Percentiles rank a stretch among this genome's conserved stretches.
These are phyloP conservation scores for Aspergillus oerlinghausenensis DNA, from an alignment of 2,329 filamentous ascomycete genomes.

Conservation along the genomic window DNA sequence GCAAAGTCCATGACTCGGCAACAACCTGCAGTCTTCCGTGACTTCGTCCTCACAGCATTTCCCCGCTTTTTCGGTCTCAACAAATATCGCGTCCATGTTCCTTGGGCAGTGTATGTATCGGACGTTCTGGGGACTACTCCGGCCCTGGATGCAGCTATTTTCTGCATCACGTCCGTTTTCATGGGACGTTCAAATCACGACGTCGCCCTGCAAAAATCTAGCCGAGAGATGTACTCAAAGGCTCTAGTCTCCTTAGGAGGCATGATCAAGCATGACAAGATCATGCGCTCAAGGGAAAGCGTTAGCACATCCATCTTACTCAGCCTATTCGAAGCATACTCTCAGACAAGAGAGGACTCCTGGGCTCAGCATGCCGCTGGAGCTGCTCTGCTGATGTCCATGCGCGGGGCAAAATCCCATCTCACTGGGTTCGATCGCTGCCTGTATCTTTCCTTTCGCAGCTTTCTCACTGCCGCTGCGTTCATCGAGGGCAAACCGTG, in stretches of 20 bases:
- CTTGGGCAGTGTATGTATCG: conserved; percentile 19
- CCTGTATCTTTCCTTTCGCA: conserved; percentile 32
- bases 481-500: conserved; percentile 27
- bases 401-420: conserved; percentile 28
- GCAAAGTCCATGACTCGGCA: conserved; percentile 18
- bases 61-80: conserved; percentile 22
- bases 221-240: conserved; percentile 27
- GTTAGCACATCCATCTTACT: conserved; percentile 31
- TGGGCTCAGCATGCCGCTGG: conserved; percentile 33
- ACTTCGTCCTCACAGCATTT: conserved; percentile 22
- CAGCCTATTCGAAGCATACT: conserved; percentile 33
- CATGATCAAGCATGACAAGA: conserved; percentile 18
- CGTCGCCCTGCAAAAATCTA: conserved; percentile 21
- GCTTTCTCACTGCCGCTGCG: conserved; percentile 30
- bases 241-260: conserved; percentile 27
- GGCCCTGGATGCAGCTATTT: conserved; percentile 22
- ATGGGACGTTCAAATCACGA: conserved; percentile 23
- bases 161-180: conserved; percentile 27
- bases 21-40: conserved; percentile 20
- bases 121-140: conserved; percentile 17
- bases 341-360: conserved; percentile 26
- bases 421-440: conserved; percentile 27
- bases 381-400: conserved; percentile 26
- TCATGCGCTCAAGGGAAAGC: conserved; percentile 26
- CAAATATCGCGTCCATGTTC: conserved; percentile 19